phyloP scores from a whole-genome alignment of 75 land plant species.

The Cryptomeria japonica region DNA sequence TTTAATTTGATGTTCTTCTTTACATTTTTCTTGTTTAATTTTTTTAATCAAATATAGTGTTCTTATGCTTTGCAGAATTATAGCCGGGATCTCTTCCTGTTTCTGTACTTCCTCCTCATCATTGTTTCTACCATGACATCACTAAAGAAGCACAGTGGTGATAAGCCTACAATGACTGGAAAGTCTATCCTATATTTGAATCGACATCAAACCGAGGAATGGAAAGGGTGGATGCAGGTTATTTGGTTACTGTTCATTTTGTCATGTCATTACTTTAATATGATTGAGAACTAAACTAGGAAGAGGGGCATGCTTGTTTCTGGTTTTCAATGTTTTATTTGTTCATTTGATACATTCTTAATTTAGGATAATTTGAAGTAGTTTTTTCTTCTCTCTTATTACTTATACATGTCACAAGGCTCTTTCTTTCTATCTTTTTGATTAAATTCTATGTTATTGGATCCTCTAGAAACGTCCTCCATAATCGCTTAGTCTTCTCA shows the following conservation, averaged over 20 bases:
- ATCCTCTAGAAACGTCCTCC: neutral
- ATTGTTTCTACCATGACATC: slow-evolving; percentile 85
- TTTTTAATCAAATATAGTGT: neutral
- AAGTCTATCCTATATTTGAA: slow-evolving; percentile 83
- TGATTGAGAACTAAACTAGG: neutral
- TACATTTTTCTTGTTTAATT: neutral
- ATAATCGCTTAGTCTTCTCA: neutral
- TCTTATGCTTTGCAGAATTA: slow-evolving; percentile 70
- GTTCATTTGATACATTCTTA: neutral
- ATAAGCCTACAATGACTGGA: slow-evolving; percentile 76
- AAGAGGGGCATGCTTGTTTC: neutral
- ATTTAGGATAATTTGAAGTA: neutral
- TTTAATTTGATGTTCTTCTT: neutral
- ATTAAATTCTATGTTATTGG: neutral
- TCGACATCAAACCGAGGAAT: slow-evolving; percentile 98
- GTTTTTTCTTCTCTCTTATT: neutral
- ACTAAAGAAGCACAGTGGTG: slow-evolving; percentile 83
- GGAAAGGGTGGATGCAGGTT: slow-evolving; percentile 99
- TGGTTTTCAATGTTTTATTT: neutral
- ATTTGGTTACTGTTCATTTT: slow-evolving; percentile 18
- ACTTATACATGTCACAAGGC: neutral
- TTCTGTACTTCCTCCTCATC: slow-evolving; percentile 84
- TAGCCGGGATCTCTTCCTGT: slow-evolving; percentile 90
- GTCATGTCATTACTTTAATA: neutral
- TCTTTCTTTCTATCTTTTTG: neutral